Conservation (phyloP, 495 filamentous ascomycete genomes). For the Bacidia rubella region DNA sequence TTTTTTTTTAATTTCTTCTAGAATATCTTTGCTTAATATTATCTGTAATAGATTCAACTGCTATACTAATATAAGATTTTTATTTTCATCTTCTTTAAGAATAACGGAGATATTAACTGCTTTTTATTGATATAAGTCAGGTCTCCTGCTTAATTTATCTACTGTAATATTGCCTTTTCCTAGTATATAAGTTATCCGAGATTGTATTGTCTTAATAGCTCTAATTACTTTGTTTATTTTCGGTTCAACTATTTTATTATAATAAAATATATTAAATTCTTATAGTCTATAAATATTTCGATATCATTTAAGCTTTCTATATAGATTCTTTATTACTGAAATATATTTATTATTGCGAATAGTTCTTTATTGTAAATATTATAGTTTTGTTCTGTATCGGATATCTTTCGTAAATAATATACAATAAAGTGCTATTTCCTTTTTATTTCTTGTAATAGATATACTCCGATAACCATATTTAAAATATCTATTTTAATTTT, state of each 20-base stretch:
- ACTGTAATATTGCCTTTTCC: constrained; percentile 7
- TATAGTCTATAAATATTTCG: constrained; percentile 17
- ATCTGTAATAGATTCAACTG: not conserved
- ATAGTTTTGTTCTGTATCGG: constrained; percentile 15
- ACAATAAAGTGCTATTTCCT: constrained; percentile 6
- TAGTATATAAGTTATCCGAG: constrained; percentile 18
- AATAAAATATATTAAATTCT: constrained; percentile 20
- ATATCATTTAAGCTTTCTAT: constrained; percentile 9
- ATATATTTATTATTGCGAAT: constrained; percentile 10
- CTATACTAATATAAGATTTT: not conserved
- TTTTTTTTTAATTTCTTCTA: constrained; percentile 1
- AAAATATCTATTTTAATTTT: constrained; percentile 15
- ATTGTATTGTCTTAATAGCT: constrained; percentile 23
- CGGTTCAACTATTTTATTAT: constrained; percentile 17
- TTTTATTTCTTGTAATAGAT: constrained; percentile 8
- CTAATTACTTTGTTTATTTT: constrained; percentile 15
- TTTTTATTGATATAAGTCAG: constrained; percentile 4
- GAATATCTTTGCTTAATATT: not conserved
- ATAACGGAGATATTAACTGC: not conserved
- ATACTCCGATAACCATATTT: constrained; percentile 9
- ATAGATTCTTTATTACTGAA: constrained; percentile 13
- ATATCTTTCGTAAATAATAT: constrained; percentile 14
- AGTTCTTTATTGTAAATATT: constrained; percentile 20
- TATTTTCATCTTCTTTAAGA: not conserved
- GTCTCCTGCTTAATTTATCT: constrained; percentile 7